These are phyloP conservation scores for Clarireedia monteithiana DNA, from an alignment of 2,329 filamentous ascomycete genomes.

Conservation along the genomic window DNA sequence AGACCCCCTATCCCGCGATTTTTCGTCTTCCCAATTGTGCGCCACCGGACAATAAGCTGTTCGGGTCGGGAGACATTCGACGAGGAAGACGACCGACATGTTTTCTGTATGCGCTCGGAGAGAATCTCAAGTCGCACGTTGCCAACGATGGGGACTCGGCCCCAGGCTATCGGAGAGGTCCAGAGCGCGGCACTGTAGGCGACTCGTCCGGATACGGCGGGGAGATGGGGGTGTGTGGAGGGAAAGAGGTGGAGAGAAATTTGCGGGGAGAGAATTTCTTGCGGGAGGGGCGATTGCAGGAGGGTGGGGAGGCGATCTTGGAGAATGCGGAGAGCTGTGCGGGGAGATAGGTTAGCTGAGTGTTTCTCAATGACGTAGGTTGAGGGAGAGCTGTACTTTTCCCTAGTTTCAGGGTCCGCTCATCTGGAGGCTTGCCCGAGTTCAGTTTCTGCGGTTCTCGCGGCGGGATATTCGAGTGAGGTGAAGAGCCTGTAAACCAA, in stretches of 20 bases:
- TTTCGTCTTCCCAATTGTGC: conserved; percentile 51
- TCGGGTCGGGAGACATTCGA: conserved; percentile 43
- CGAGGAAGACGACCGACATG: neutral
- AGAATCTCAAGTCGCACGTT: conserved; percentile 84
- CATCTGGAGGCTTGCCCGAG: conserved; percentile 37
- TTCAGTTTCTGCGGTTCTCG: neutral
- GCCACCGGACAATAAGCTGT: conserved; percentile 87
- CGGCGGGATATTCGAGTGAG: conserved; percentile 10
- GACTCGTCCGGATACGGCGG: conserved; percentile 82
- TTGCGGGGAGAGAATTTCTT: conserved; percentile 68
- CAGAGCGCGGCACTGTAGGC: conserved; percentile 90
- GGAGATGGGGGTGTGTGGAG: conserved; percentile 78
- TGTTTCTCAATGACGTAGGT: too few relatives aligned
- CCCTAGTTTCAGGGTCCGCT: conserved; percentile 48
- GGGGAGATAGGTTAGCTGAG: neutral
- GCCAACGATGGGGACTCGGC: conserved; percentile 80
- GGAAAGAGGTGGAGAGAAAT: conserved; percentile 66
- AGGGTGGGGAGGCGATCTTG: conserved; percentile 61
- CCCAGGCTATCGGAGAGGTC: conserved; percentile 96
- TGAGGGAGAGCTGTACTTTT: conserved; percentile 23
- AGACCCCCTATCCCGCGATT: conserved; percentile 34
- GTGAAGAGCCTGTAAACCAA: conserved; percentile 38
- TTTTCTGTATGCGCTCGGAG: conserved; percentile 68
- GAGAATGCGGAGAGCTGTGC: conserved; percentile 52
- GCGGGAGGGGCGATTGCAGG: conserved; percentile 58